phyloP scores from a whole-genome alignment of 176 grass and related monocot species.

The Chloris gayana region DNA sequence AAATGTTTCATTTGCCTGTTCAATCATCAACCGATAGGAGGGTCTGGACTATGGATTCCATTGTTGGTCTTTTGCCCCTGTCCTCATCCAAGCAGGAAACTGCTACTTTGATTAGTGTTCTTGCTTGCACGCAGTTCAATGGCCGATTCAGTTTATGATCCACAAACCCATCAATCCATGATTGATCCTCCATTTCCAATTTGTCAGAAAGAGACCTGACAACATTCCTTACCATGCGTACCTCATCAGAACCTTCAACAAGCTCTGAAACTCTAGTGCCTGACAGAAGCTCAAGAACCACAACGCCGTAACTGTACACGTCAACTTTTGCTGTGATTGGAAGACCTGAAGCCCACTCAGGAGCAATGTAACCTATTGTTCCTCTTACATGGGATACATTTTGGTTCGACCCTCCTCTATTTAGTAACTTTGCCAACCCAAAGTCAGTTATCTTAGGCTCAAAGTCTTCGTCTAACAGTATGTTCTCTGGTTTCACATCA shows the following conservation, averaged over 20 bases:
- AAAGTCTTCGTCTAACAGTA: not conserved
- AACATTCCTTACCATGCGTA: not conserved
- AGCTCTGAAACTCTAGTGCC: conserved; percentile 2
- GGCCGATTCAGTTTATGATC: not conserved
- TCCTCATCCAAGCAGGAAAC: not conserved
- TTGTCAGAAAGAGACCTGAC: not conserved
- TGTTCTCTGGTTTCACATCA: not conserved
- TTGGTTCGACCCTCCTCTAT: not conserved
- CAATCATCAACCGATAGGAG: conserved; percentile 1
- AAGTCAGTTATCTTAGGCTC: conserved; percentile 2
- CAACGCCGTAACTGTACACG: not conserved
- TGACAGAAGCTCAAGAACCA: conserved; percentile 2
- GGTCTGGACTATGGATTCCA: not conserved
- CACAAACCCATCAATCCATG: not conserved
- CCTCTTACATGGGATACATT: not conserved
- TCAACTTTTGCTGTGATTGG: conserved; percentile 1
- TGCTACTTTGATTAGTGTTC: not conserved
- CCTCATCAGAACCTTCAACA: not conserved
- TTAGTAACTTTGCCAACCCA: not conserved
- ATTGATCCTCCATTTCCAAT: not conserved
- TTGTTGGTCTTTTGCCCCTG: not conserved
- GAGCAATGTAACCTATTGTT: not conserved
- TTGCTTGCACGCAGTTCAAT: not conserved
- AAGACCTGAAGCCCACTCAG: not conserved
- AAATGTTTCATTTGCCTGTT: not conserved